phyloP scores from a whole-genome alignment of 1,284 basidiomycete genomes.

The Ustilago bromivora region DNA sequence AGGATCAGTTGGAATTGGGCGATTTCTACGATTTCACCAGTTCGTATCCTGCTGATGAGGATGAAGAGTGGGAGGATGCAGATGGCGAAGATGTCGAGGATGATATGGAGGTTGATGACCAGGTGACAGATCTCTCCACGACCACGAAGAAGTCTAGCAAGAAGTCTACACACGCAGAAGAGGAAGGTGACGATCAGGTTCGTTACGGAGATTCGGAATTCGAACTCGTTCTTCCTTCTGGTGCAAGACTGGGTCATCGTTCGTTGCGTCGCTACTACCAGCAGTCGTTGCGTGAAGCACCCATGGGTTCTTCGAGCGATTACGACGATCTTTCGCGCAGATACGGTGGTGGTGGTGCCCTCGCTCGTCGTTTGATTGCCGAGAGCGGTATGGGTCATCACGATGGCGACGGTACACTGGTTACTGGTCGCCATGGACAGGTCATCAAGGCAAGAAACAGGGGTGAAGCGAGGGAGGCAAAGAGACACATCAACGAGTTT shows the following conservation, averaged over 20 bases:
- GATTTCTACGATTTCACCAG: constrained; percentile 93
- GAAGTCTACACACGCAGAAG: constrained; percentile 71
- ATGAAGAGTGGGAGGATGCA: constrained; percentile 65
- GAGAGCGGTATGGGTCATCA: constrained; percentile 50
- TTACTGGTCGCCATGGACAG: constrained; percentile 56
- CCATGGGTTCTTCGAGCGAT: constrained; percentile 22
- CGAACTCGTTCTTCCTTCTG: constrained; percentile 95
- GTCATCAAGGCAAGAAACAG: constrained; percentile 76
- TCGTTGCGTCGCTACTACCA: constrained; percentile 87
- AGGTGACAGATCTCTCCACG: constrained; percentile 27
- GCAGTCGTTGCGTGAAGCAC: constrained; percentile 72
- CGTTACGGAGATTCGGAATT: constrained; percentile 73
- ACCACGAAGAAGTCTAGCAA: constrained; percentile 21
- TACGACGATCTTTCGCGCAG: constrained; percentile 35
- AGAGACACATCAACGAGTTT: constrained; percentile 85
- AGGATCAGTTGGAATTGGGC: constrained; percentile 85
- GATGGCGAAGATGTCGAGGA: constrained; percentile 33
- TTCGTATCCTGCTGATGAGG: constrained; percentile 76
- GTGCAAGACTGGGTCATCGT: constrained; percentile 90
- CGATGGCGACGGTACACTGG: constrained; percentile 42
- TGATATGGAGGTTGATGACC: constrained; percentile 49
- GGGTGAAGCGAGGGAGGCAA: constrained; percentile 93
- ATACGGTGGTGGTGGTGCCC: constrained; percentile 47
- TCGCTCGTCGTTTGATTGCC: constrained; percentile 58
- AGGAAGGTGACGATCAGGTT: constrained; percentile 75